Evolutionary conservation across 2,329 filamentous ascomycete genomes (phyloP).

Genomic region (Aspergillus pseudonomiae): DNA sequence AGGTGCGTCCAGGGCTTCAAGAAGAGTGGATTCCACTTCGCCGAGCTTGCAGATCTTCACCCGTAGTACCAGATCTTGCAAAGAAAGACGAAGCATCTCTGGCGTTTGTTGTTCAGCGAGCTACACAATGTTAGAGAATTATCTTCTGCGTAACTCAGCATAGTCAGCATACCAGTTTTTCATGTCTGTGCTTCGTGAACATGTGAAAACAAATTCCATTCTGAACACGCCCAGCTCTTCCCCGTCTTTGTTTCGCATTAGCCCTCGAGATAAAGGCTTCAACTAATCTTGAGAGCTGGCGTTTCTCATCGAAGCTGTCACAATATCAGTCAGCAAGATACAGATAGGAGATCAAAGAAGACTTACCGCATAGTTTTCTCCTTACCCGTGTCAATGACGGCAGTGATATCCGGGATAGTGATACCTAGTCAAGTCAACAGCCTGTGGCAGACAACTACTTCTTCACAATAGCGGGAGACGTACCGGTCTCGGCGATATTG

Average conservation of each 20-base stretch:
- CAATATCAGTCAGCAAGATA: constrained; percentile 20
- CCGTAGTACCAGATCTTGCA: constrained; percentile 92
- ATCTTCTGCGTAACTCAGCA: neutral
- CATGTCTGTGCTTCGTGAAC: constrained; percentile 87
- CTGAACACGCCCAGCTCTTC: constrained; percentile 92
- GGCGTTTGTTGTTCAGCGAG: constrained; percentile 94
- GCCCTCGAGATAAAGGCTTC: constrained; percentile 95
- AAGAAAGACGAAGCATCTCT: constrained; percentile 89
- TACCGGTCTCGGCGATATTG: constrained; percentile 94
- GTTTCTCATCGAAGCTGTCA: constrained; percentile 81
- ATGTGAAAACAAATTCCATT: constrained; percentile 94
- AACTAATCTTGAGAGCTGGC: constrained; percentile 85
- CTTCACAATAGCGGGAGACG: neutral
- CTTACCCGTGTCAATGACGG: constrained; percentile 94
- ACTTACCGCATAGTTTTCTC: constrained; percentile 81
- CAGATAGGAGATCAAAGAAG: neutral
- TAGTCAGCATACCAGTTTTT: constrained; percentile 56
- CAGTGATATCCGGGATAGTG: constrained; percentile 96
- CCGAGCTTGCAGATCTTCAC: constrained; percentile 98
- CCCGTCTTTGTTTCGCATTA: constrained; percentile 92
- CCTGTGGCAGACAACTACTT: neutral
- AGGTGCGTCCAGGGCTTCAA: constrained; percentile 85
- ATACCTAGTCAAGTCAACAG: constrained; percentile 54
- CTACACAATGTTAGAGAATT: constrained; percentile 36
- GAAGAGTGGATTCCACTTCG: constrained; percentile 85